Percentiles rank a stretch among this genome's conserved stretches.
phyloP scores from a whole-genome alignment of 495 filamentous ascomycete species.

The Echria macrotheca region DNA sequence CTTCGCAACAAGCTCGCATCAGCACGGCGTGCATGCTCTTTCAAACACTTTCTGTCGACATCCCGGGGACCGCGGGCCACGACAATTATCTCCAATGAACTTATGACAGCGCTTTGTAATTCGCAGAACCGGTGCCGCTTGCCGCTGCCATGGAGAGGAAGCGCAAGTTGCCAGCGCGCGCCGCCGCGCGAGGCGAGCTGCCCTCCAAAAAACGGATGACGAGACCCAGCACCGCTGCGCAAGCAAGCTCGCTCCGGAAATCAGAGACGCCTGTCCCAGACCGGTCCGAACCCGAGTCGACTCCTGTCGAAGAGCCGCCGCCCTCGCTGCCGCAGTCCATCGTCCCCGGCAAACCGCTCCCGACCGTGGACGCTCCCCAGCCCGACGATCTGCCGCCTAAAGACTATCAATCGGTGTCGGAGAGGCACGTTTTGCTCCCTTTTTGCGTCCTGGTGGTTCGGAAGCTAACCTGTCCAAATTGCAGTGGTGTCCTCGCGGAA shows the following conservation, averaged over 20 bases:
- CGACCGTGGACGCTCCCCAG: constrained; percentile 67
- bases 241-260: constrained; percentile 28
- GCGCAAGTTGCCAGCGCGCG: constrained; percentile 51
- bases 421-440: constrained; percentile 55
- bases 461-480: constrained; percentile 4
- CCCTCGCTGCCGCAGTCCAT: constrained; percentile 57
- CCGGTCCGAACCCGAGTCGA: constrained; percentile 23
- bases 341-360: constrained; percentile 58
- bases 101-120: constrained; percentile 16
- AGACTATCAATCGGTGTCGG: constrained; percentile 76
- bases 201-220: constrained; percentile 43
- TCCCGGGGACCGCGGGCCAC: no score
- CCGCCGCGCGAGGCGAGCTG: constrained; percentile 46
- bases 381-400: constrained; percentile 53
- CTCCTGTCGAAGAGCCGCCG: constrained; percentile 30
- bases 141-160: constrained; percentile 47
- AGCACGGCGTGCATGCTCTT: no score
- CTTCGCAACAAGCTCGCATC: background rate
- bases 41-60: no score
- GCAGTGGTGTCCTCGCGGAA: constrained; percentile 74
- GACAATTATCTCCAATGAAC: no score
- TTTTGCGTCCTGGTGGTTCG: background rate
- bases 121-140: constrained; percentile 18
- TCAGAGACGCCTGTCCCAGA: constrained; percentile 32
- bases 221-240: background rate